Percentiles rank a stretch among this genome's conserved stretches.
Conservation (phyloP, 2,329 filamentous ascomycete genomes). For the Fusarium sp. region DNA sequence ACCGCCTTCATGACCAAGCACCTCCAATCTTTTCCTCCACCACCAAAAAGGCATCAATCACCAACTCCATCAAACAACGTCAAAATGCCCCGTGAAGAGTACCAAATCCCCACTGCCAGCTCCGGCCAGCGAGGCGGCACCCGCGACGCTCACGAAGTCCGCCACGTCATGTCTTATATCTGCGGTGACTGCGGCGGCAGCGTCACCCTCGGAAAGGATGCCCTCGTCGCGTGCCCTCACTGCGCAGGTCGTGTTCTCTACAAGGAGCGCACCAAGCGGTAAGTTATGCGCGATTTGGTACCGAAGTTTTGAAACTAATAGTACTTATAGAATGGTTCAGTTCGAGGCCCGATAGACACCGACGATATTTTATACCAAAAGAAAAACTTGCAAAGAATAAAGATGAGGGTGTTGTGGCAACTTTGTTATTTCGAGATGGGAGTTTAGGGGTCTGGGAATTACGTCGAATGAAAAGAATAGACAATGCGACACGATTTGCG, state of each 20-base stretch:
- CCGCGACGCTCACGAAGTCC: constrained; percentile 55
- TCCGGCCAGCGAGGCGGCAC: constrained; percentile 59
- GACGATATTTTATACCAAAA: constrained; percentile 17
- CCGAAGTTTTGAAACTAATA: constrained; percentile 5
- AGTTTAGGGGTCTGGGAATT: constrained; percentile 45
- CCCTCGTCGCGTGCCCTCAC: constrained; percentile 62
- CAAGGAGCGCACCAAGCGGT: constrained; percentile 98
- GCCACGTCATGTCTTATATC: constrained; percentile 55
- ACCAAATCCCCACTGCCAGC: constrained; percentile 75
- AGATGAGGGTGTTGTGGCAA: constrained; percentile 28
- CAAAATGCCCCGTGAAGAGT: constrained; percentile 78
- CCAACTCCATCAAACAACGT: not conserved
- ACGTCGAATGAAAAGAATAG: constrained; percentile 33
- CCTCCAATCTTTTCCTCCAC: constrained; percentile 37
- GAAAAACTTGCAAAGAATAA: constrained; percentile 16
- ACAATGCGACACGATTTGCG: constrained; percentile 32
- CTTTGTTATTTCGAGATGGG: constrained; percentile 41
- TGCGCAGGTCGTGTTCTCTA: constrained; percentile 96
- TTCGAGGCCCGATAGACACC: constrained; percentile 84
- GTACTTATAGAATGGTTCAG: constrained; percentile 84
- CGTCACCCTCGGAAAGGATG: constrained; percentile 59
- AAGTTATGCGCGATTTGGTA: constrained; percentile 51
- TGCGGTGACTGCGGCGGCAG: constrained; percentile 60
- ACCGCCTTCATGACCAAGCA: constrained; percentile 45
- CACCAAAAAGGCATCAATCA: constrained; percentile 3